A percentile compares a stretch with the other conserved stretches of the same genome.
phyloP scores from a whole-genome alignment of 2,329 filamentous ascomycete species.

The Botrytis paeoniae region DNA sequence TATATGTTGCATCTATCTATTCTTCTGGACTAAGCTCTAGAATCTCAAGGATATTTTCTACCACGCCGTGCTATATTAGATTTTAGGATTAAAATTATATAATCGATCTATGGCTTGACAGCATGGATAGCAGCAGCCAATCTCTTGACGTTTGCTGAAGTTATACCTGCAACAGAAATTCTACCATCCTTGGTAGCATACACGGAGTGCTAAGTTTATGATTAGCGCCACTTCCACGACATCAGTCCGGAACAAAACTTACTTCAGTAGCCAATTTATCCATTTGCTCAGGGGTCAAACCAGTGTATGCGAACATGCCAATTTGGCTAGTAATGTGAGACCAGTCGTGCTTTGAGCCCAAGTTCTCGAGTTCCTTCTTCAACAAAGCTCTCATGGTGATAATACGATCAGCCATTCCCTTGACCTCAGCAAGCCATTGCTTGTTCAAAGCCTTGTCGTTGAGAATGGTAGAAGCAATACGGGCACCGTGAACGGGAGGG shows the following conservation, averaged over 20 bases:
- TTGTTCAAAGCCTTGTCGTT: constrained; percentile 80
- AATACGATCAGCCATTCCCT: constrained; percentile 98
- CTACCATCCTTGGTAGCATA: constrained; percentile 93
- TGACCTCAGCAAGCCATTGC: constrained; percentile 95
- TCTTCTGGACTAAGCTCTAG: neutral
- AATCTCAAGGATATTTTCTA: neutral
- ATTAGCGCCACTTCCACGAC: constrained; percentile 21
- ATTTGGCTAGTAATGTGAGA: constrained; percentile 98
- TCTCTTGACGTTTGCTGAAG: constrained; percentile 71
- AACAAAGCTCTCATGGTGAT: constrained; percentile 95
- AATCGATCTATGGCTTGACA: constrained; percentile 52
- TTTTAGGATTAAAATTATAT: neutral
- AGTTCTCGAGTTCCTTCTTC: constrained; percentile 90
- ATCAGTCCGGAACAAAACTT: constrained; percentile 37
- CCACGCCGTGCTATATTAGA: neutral
- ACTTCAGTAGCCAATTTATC: constrained; percentile 82
- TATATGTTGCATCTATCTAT: neutral
- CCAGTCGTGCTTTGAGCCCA: constrained; percentile 97
- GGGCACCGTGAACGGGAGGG: constrained; percentile 93
- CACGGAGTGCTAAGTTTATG: constrained; percentile 68
- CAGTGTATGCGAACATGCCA: constrained; percentile 99
- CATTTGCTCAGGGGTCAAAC: constrained; percentile 88
- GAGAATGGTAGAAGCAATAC: constrained; percentile 88
- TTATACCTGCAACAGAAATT: constrained; percentile 84
- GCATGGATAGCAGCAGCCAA: constrained; percentile 83